Evolutionary conservation across 352 stramenopile genomes (phyloP), one percentile per base, ranked within the genome.

Genomic region (Phytophthora foliorum): DNA sequence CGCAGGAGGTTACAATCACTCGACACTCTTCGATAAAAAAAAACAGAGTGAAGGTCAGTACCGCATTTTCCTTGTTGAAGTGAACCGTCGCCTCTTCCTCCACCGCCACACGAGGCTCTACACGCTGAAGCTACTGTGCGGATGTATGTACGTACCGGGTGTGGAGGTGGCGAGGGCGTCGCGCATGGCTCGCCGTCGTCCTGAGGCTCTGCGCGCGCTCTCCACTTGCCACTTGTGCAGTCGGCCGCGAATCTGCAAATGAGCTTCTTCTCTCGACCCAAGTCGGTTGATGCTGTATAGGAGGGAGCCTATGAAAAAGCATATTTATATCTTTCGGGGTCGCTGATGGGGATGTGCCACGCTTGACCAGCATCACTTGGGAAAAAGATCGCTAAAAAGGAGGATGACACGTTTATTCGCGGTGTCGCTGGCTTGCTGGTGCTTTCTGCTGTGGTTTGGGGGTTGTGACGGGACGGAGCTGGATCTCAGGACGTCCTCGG

Each of bases 401-500:
- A 27, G 2, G 22, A 19, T 53, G 6, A 5, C 32, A 34, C 29
- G 34, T 21, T 25, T 49, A 31, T 10, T 63, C 22, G 19, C 9
- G 14, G 6, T 61, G 5, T 69, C 19, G 57, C 51, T 57, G 53
- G 7, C 24, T 31, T 59, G 25, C 1, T 63, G 46, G 6, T 19
- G 38, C 1, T n/a, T 48, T 25, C 1, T 48, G 41, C 41, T 27
- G n/a, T 9, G 41, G 19, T 9, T 29, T 11, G 41, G 22, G 10
- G 19, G 19, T 17, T 32, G 21, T 17, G 21, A 4, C 11, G 31
- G 2, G 39, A 2, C 57, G n/a, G 48, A 22, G 25, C 27, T 75
- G 36, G 62, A 75, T 46, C 27, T 75, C 44, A 66, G 17, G 50
- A 58, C 17, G 41, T 55, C 68, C 25, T 61, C 68, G 17, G 49